Evolutionary conservation across 2,329 filamentous ascomycete genomes (phyloP).

Genomic region (Phaeoacremonium minimum): DNA sequence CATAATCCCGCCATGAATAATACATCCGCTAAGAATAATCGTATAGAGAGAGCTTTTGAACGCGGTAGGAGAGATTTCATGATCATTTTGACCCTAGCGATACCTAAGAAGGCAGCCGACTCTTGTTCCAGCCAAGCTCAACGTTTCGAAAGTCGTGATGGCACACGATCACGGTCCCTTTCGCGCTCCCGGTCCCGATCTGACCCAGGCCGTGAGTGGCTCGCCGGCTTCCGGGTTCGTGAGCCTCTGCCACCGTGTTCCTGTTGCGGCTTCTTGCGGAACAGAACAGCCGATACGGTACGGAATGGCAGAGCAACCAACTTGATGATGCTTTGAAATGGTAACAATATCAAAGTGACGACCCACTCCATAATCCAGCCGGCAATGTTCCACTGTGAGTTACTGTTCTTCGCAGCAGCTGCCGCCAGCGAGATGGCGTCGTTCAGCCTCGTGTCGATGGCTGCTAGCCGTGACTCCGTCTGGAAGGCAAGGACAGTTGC

Average conservation of each 20-base stretch:
- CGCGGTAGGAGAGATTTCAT: too few relatives aligned
- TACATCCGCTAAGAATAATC: too few relatives aligned
- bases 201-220: conserved; percentile 19
- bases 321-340: conserved; percentile 32
- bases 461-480: conserved; percentile 69
- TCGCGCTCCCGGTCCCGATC: conserved; percentile 23
- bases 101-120: too few relatives aligned
- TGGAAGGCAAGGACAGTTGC: conserved; percentile 70
- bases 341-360: conserved; percentile 30
- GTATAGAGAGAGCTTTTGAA: too few relatives aligned
- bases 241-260: conserved; percentile 16
- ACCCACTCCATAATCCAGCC: conserved; percentile 31
- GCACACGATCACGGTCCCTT: conserved; percentile 11
- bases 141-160: conserved; percentile 12
- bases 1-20: too few relatives aligned
- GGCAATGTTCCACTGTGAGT: conserved; percentile 28
- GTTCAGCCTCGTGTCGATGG: conserved; percentile 66
- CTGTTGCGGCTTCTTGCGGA: conserved; percentile 25
- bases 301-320: conserved; percentile 39
- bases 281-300: conserved; percentile 26
- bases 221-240: conserved; percentile 12
- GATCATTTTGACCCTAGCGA: too few relatives aligned
- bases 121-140: too few relatives aligned
- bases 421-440: conserved; percentile 80
- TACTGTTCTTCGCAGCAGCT: conserved; percentile 57